phyloP scores from a whole-genome alignment of 2,329 filamentous ascomycete species.

The Thielaviopsis ethacetica region DNA sequence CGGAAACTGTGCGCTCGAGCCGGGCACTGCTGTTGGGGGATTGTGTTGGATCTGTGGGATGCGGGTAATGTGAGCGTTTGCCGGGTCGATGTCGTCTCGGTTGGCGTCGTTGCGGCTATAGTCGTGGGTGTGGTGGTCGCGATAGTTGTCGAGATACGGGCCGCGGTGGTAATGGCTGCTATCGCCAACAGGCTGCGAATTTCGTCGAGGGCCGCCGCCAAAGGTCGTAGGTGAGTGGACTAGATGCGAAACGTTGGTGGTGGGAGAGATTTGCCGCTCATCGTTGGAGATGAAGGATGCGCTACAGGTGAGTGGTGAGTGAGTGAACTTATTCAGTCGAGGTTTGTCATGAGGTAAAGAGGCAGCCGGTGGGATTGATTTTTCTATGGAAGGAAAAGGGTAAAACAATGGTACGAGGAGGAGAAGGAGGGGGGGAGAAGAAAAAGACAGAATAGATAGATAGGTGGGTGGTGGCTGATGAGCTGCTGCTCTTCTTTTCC shows the following conservation, averaged over 20 bases:
- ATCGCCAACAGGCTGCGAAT: slow-evolving; percentile 18
- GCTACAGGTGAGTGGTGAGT: slow-evolving; percentile 3
- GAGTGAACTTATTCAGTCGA: too few species aligned
- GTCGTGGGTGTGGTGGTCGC: too few species aligned
- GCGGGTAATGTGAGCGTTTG: slow-evolving; percentile 15
- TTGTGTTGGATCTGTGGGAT: slow-evolving; percentile 44
- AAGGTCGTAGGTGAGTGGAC: slow-evolving; percentile 22
- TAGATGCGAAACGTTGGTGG: slow-evolving; percentile 27
- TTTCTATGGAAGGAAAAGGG: too few species aligned
- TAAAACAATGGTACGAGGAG: too few species aligned
- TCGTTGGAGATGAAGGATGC: slow-evolving; percentile 21
- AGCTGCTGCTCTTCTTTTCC: too few species aligned
- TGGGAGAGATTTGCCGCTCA: slow-evolving; percentile 32
- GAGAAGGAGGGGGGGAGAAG: too few species aligned
- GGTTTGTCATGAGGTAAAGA: too few species aligned
- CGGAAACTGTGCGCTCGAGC: slow-evolving; percentile 35
- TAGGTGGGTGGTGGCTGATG: too few species aligned
- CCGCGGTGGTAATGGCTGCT: not conserved
- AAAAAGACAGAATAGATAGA: too few species aligned
- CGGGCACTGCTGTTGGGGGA: slow-evolving; percentile 38
- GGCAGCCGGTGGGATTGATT: too few species aligned
- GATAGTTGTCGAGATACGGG: slow-evolving; percentile 12
- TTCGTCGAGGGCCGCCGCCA: slow-evolving; percentile 19
- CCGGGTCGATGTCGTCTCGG: too few species aligned
- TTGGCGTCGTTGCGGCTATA: too few species aligned